Percentiles rank a stretch among this genome's conserved stretches.
These are phyloP conservation scores for Naganishia liquefaciens DNA, from an alignment of 1,284 basidiomycete genomes.

Conservation along the genomic window DNA sequence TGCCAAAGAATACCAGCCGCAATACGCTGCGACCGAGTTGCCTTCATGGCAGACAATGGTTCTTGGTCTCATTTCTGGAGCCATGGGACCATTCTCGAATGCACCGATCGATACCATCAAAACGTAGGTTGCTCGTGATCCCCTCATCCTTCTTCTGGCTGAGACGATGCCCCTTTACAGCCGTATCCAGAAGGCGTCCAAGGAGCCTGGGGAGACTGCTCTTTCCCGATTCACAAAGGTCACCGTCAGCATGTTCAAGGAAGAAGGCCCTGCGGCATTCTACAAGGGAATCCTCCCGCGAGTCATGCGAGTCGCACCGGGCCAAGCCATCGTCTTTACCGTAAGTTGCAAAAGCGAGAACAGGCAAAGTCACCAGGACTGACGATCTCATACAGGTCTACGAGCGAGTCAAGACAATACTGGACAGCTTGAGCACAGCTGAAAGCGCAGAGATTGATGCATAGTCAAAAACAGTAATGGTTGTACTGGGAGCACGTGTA, in stretches of 20 bases:
- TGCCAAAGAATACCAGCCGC: slow-evolving; percentile 75
- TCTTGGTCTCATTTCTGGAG: slow-evolving; percentile 92
- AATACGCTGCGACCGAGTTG: slow-evolving; percentile 62
- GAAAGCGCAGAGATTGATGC: slow-evolving; percentile 13
- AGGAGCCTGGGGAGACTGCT: slow-evolving; percentile 74
- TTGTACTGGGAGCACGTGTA: not conserved
- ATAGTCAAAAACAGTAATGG: not conserved
- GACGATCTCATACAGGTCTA: slow-evolving; percentile 68
- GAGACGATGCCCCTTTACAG: slow-evolving; percentile 30
- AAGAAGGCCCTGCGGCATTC: slow-evolving; percentile 86
- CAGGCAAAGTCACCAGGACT: not conserved
- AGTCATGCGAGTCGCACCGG: slow-evolving; percentile 93
- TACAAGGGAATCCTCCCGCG: slow-evolving; percentile 98
- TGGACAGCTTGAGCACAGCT: slow-evolving; percentile 62
- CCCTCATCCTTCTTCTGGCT: slow-evolving; percentile 42
- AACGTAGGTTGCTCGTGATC: slow-evolving; percentile 59
- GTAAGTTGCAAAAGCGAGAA: slow-evolving; percentile 39
- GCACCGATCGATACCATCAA: slow-evolving; percentile 98
- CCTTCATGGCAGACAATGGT: slow-evolving; percentile 94
- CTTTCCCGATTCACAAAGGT: slow-evolving; percentile 72
- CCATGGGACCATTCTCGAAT: slow-evolving; percentile 95
- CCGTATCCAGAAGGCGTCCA: slow-evolving; percentile 74
- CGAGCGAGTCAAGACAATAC: slow-evolving; percentile 72
- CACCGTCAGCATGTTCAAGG: slow-evolving; percentile 85
- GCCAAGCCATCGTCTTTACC: slow-evolving; percentile 62